Percentiles rank a stretch among this genome's conserved stretches.
phyloP scores from a whole-genome alignment of 2,329 filamentous ascomycete genomes.

The Microsporum audouinii region DNA sequence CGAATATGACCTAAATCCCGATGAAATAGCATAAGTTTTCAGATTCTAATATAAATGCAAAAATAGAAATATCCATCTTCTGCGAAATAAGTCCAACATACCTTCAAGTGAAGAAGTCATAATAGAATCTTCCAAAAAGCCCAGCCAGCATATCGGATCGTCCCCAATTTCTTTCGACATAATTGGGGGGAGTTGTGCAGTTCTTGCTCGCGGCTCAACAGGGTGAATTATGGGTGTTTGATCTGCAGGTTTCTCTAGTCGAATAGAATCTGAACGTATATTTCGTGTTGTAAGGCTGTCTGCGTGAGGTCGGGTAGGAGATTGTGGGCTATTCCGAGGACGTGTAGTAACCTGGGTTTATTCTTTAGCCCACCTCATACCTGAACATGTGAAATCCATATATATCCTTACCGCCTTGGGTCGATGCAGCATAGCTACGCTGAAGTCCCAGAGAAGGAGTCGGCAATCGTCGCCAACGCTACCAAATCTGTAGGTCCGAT shows the following conservation, averaged over 20 bases:
- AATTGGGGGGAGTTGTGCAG: conserved; percentile 79
- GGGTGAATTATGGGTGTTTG: conserved; percentile 58
- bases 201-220: conserved; percentile 73
- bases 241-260: conserved; percentile 42
- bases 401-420: conserved; percentile 61
- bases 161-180: conserved; percentile 78
- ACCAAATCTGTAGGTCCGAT: conserved; percentile 88
- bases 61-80: background rate
- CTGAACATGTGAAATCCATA: conserved; percentile 8
- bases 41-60: conserved; percentile 11
- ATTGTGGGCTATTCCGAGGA: conserved; percentile 28
- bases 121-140: conserved; percentile 88
- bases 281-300: conserved; percentile 45
- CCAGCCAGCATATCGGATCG: conserved; percentile 79
- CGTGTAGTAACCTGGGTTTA: conserved; percentile 28
- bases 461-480: conserved; percentile 91
- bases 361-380: conserved; percentile 4
- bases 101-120: conserved; percentile 85
- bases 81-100: conserved; percentile 41
- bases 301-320: conserved; percentile 44
- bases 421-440: conserved; percentile 85
- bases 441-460: conserved; percentile 93
- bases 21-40: conserved; percentile 9
- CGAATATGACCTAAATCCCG: conserved; percentile 54
- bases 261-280: conserved; percentile 59